Evolutionary conservation across 306 rosid species (phyloP).

Genomic region (Herpetospermum pedunculosum): DNA sequence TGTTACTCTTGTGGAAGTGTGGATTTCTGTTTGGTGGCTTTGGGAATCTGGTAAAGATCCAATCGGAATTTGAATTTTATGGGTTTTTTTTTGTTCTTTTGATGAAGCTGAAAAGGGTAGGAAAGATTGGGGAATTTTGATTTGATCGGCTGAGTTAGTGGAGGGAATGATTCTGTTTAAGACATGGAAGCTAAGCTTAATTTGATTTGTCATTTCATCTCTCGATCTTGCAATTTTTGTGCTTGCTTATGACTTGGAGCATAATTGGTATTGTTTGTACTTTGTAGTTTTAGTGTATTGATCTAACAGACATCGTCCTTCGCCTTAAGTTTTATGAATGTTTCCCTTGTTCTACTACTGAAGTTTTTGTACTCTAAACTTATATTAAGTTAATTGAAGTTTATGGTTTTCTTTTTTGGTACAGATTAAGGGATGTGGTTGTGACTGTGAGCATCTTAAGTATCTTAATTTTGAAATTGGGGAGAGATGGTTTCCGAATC

Average conservation of each 20-base stretch:
- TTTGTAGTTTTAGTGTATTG: neutral
- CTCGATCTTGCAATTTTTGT: conserved; percentile 9
- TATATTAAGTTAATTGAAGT: neutral
- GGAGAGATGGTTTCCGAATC: conserved; percentile 64
- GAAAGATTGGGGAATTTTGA: neutral
- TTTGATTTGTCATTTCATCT: neutral
- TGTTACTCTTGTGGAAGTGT: neutral
- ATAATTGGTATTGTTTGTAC: neutral
- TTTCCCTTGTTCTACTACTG: neutral
- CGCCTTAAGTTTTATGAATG: neutral
- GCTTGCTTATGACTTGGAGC: neutral
- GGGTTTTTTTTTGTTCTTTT: neutral
- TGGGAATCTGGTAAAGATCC: neutral
- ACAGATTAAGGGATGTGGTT: conserved; percentile 21
- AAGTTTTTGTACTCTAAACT: neutral
- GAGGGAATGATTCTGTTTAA: neutral
- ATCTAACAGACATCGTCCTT: neutral
- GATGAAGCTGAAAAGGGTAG: neutral
- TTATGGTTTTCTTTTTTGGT: conserved; percentile 7
- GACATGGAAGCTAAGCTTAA: neutral
- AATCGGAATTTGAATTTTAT: neutral
- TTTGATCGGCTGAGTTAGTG: neutral
- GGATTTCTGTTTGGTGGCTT: neutral
- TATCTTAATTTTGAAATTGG: conserved; percentile 17
- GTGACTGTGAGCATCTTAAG: conserved; percentile 18